A percentile compares a stretch with the other conserved stretches of the same genome.
phyloP scores from a whole-genome alignment of 495 filamentous ascomycete species.

The Aspergillus ellipticus region DNA sequence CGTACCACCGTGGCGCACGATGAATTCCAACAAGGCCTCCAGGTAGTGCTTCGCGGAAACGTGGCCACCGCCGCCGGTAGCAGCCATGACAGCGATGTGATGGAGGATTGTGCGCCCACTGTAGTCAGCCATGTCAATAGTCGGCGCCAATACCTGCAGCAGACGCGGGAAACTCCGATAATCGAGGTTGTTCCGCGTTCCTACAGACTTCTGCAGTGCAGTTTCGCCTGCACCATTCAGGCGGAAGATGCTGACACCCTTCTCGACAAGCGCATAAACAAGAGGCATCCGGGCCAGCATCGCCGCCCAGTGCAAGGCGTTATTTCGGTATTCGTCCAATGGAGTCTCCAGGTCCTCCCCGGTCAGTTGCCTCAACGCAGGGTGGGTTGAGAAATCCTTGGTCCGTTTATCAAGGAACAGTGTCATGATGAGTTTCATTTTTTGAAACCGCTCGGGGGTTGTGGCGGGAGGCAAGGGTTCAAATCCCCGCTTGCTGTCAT shows the following conservation, averaged over 20 bases:
- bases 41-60: conserved; percentile 88
- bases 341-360: conserved; percentile 84
- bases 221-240: conserved; percentile 87
- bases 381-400: conserved; percentile 61
- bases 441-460: conserved; percentile 64
- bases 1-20: conserved; percentile 75
- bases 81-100: conserved; percentile 92
- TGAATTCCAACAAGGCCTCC: conserved; percentile 87
- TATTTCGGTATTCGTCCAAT: conserved; percentile 81
- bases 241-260: conserved; percentile 80
- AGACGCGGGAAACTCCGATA: conserved; percentile 77
- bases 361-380: conserved; percentile 65
- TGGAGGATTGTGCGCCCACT: conserved; percentile 89
- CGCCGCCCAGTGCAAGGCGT: conserved; percentile 94
- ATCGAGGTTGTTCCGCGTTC: conserved; percentile 87
- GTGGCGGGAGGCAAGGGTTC: conserved; percentile 66
- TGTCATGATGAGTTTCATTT: conserved; percentile 76
- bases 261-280: conserved; percentile 71
- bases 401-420: conserved; percentile 72
- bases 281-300: conserved; percentile 83
- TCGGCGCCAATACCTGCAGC: conserved; percentile 81
- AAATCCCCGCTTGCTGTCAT: conserved; percentile 55
- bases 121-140: conserved; percentile 83
- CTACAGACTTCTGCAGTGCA: conserved; percentile 81
- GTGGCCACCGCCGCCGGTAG: conserved; percentile 77